These are phyloP conservation scores for Pseudisothecium myosuroides DNA, from an alignment of 225 moss, liverwort and hornwort genomes.

Conservation along the genomic window DNA sequence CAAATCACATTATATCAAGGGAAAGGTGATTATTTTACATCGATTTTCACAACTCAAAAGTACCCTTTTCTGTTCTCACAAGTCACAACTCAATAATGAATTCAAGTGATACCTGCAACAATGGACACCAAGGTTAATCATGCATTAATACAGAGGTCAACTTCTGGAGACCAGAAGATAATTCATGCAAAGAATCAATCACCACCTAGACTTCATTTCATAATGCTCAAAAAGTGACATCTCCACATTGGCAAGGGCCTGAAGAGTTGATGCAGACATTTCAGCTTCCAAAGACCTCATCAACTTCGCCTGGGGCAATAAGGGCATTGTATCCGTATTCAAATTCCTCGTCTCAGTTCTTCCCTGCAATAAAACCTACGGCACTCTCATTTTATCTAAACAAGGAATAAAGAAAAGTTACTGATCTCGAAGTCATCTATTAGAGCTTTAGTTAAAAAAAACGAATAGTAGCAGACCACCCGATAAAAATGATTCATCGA, in stretches of 20 bases:
- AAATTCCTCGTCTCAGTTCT: background rate
- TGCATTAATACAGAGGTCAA: background rate
- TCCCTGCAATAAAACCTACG: background rate
- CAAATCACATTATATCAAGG: background rate
- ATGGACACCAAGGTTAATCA: background rate
- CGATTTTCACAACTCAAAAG: background rate
- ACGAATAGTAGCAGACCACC: background rate
- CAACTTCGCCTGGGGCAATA: background rate
- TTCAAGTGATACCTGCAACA: background rate
- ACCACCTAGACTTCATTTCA: background rate
- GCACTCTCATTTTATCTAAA: background rate
- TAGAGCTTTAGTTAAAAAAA: background rate
- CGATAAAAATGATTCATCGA: background rate
- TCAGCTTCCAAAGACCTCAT: background rate
- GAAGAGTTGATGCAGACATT: background rate
- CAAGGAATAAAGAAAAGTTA: background rate
- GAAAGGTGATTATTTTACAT: background rate
- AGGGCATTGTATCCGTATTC: background rate
- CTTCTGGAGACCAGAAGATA: background rate
- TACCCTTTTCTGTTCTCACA: background rate
- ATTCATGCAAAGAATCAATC: background rate
- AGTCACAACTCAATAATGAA: background rate
- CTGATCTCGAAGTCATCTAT: background rate
- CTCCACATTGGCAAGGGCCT: background rate
- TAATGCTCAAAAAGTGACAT: background rate